Base-by-base conservation (phyloP, 208 protist genomes). In the Endotrypanum monterogeii region DNA sequence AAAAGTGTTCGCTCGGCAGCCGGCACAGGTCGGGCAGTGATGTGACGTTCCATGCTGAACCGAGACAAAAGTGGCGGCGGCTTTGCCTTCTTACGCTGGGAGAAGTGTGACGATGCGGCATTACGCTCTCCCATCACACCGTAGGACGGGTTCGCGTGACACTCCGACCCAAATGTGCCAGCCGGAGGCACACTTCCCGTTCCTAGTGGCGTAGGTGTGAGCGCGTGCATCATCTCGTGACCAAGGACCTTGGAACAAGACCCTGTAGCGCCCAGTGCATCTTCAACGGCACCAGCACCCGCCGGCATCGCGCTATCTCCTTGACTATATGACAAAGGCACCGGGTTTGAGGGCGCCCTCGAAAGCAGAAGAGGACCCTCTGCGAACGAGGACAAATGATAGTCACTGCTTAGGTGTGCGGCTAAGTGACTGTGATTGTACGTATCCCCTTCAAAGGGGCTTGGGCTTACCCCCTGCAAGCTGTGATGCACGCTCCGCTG, bases 1-100 rank as follows among this genome's bases (percentile, higher is more conserved):
- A 80, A 80, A 39, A 80, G 70, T 41, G 71, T 69, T 3, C 76
- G 76, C 62, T 74, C 76, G 7, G 76, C 76, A 32, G 54, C 65
- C 23, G 12, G 46, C 12, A 25, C 55, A 68, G 60, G 30, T 54
- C 32, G 39, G 67, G 23, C 39, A 25, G 28, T 39, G 41, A 50
- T 55, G 1, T 28, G 16, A 25, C 28, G 3, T 2, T 16, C 25
- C 35, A 11, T n/a, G 60, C 28, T 65, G 3, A 37, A 65, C 20
- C 20, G 12, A 23, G 28, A 9, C 60, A 65, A n/a, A 7, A 5
- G 37, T 18, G 60, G 12, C 37, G 20, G 32, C 20, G 60, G 23
- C 32, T 37, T n/a, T 9, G 2, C 9, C 9, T 1, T 44, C n/a
- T 37, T n/a, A 44, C 8, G 14, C 60, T 9, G 35, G 18, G 20